A percentile compares a stretch with the other conserved stretches of the same genome.
phyloP scores from a whole-genome alignment of 306 rosid genomes.

The Rubus parviflorus region DNA sequence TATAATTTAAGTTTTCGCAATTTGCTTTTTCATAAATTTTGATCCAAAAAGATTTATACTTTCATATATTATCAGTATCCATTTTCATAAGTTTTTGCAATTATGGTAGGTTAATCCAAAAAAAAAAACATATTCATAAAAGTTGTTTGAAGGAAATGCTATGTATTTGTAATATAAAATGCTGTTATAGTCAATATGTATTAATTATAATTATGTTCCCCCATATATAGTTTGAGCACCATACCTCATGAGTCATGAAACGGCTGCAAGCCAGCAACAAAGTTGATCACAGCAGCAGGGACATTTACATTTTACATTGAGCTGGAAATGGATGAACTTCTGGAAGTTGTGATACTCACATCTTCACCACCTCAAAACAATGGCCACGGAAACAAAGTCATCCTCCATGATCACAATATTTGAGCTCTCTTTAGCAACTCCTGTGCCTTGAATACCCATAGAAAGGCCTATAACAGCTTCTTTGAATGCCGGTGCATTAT shows the following conservation, averaged over 20 bases:
- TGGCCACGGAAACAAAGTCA: conserved; percentile 33
- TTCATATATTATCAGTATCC: not conserved
- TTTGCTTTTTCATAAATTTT: not conserved
- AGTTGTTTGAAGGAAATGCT: too few relatives aligned
- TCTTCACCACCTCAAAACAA: conserved; percentile 41
- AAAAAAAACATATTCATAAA: not conserved
- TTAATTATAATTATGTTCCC: too few relatives aligned
- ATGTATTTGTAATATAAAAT: too few relatives aligned
- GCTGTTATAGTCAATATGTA: not conserved
- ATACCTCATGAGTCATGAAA: not conserved
- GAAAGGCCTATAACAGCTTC: conserved; percentile 44
- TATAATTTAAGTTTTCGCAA: too few relatives aligned
- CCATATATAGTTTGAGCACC: not conserved
- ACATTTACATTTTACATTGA: conserved; percentile 22
- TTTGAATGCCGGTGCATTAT: conserved; percentile 34
- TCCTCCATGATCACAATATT: conserved; percentile 40
- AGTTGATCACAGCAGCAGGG: conserved; percentile 33
- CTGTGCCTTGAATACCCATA: conserved; percentile 42
- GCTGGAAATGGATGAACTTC: conserved; percentile 47
- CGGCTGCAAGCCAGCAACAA: conserved; percentile 19
- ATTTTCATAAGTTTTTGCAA: too few relatives aligned
- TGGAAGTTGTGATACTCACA: conserved; percentile 39
- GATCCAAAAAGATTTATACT: not conserved
- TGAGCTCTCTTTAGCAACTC: conserved; percentile 37
- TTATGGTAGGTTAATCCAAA: too few relatives aligned